These are phyloP conservation scores for Sphaceloma murrayae DNA, from an alignment of 2,329 filamentous ascomycete genomes.

Conservation along the genomic window DNA sequence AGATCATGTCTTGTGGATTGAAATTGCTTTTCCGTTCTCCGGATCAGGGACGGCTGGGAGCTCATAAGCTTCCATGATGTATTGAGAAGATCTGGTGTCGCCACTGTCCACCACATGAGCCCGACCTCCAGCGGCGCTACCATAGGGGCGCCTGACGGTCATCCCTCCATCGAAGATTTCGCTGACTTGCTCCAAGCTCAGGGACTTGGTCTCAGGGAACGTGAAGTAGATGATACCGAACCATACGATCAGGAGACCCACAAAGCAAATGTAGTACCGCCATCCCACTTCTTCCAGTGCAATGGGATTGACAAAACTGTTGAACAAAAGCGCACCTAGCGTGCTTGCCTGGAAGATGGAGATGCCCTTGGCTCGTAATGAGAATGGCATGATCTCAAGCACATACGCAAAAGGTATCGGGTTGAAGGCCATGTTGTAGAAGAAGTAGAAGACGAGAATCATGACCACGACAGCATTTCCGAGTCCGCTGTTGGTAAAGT, in stretches of 20 bases:
- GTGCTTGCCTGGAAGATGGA: constrained; percentile 14
- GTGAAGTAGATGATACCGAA: constrained; percentile 25
- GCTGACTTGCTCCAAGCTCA: constrained; percentile 37
- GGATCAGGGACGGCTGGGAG: neutral
- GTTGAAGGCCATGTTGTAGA: constrained; percentile 32
- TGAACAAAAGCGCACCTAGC: constrained; percentile 25
- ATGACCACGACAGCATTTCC: constrained; percentile 33
- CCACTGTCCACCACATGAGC: neutral
- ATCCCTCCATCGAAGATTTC: constrained; percentile 32
- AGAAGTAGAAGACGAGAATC: constrained; percentile 33
- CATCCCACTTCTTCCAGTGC: constrained; percentile 26
- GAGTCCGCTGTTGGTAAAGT: constrained; percentile 20
- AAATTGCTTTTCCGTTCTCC: neutral
- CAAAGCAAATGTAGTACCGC: constrained; percentile 28
- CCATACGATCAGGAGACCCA: constrained; percentile 25
- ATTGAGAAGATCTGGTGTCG: neutral
- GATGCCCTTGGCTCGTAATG: constrained; percentile 20
- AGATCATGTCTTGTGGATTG: neutral
- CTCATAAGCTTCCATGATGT: neutral
- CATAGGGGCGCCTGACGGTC: neutral
- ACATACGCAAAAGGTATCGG: constrained; percentile 25
- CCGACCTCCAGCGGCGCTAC: neutral
- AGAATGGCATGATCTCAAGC: constrained; percentile 25
- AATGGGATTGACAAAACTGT: constrained; percentile 33
- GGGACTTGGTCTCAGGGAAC: constrained; percentile 25